phyloP scores from a whole-genome alignment of 108 stramenopile genomes.

The Stephanodiscus triporus region DNA sequence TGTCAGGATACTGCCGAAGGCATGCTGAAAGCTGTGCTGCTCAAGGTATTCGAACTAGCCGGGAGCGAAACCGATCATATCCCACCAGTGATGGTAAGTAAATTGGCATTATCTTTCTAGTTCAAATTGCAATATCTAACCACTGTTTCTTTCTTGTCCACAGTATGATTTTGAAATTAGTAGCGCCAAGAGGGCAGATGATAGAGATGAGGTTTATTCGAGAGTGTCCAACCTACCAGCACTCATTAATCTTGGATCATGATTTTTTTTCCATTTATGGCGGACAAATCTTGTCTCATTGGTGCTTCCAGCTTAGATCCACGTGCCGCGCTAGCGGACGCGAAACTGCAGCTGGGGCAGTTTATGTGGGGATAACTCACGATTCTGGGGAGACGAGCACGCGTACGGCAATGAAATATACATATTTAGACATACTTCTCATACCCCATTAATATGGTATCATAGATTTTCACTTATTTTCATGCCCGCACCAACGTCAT shows the following conservation, averaged over 20 bases:
- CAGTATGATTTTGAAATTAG: constrained; percentile 84
- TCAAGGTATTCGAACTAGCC: constrained; percentile 67
- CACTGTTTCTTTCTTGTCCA: no score
- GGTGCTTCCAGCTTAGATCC: no score
- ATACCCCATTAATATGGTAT: no score
- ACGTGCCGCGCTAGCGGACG: no score
- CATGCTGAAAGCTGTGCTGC: constrained; percentile 76
- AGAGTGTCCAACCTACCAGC: constrained; percentile 84
- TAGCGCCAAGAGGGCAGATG: constrained; percentile 76
- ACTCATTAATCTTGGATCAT: constrained; percentile 75
- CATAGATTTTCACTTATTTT: background rate
- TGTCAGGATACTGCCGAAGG: constrained; percentile 80
- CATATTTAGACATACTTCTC: no score
- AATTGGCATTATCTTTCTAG: background rate
- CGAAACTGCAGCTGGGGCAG: no score
- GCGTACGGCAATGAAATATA: no score
- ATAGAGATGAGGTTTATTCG: constrained; percentile 83
- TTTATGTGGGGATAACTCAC: no score
- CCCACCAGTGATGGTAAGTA: constrained; percentile 56
- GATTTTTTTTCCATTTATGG: background rate
- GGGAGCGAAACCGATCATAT: constrained; percentile 78
- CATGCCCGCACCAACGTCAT: background rate
- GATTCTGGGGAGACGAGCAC: no score
- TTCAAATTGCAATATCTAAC: constrained; percentile 16
- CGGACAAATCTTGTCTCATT: no score